Base-by-base conservation (phyloP, 176 grass and related monocot genomes). In the Oryza rufipogon region DNA sequence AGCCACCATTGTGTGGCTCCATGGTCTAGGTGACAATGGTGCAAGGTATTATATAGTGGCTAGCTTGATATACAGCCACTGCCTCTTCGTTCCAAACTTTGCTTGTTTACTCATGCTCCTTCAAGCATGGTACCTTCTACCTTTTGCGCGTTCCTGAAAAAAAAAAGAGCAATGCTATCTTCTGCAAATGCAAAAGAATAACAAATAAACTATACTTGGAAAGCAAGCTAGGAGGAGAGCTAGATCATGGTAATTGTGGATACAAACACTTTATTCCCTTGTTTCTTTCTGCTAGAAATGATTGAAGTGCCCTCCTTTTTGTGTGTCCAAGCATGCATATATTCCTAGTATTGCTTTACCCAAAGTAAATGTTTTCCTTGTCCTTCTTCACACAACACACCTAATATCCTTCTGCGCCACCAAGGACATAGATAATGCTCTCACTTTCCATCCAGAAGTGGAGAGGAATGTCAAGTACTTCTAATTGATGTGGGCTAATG, bases 11-110 rank as follows among this genome's bases (percentile, higher is more conserved):
- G 94, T 96, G 68, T 96, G 94, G 91, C 94, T 96, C 78, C 94
- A 96, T 84, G 94, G 91, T 47, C 69, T 96, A 71, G 94, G 94
- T 82, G 94, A 96, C 83, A 96, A 91, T 86, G 94, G 94, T 83
- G 91, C 86, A 81, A 93, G 94, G 94, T 96, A 86, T 10, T 47
- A 32, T 8, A 2, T 75, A n/a, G 19, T 61, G 7, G 56, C 20
- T 22, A n/a, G 20, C 9, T 61, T 61, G 7, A 61, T 22, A 22
- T 61, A 61, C 56, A 20, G 20, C 19, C 56, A 61, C 7, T 61
- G 20, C 39, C 71, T 56, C 44, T 78, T 66, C 34, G 25, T 32
- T 32, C 30, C 30, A 51, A 81, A 66, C 6, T 25, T 23, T 54
- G 17, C 17, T 66, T 20, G 52, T 7, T 58, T 68, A 14, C 64